These are phyloP conservation scores for Umbelopsis sp. DNA, from an alignment of 371 early-diverging fungal species.

Conservation along the genomic window DNA sequence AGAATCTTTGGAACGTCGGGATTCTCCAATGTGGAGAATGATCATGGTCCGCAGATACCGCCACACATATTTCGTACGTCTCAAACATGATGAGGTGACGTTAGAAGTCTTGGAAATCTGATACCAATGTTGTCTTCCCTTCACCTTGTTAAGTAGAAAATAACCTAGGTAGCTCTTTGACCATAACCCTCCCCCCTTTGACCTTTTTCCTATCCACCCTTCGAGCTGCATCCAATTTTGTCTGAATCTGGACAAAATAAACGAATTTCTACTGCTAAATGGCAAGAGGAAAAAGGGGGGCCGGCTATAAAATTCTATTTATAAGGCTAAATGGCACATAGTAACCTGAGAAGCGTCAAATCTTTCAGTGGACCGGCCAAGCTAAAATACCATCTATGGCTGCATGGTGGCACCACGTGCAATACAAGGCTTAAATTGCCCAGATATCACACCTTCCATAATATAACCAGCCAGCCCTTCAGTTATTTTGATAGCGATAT, in stretches of 20 bases:
- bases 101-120: constrained; percentile 16
- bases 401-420: too few species aligned
- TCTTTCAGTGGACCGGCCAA: too few species aligned
- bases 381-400: too few species aligned
- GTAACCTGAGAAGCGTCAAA: background rate
- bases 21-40: constrained; percentile 17
- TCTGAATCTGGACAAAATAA: constrained; percentile 16
- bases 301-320: background rate
- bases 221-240: background rate
- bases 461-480: too few species aligned
- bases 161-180: too few species aligned
- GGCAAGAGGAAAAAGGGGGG: too few species aligned
- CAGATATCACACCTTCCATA: too few species aligned
- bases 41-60: constrained; percentile 9
- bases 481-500: too few species aligned
- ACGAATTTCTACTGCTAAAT: too few species aligned
- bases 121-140: background rate
- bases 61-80: background rate
- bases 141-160: too few species aligned
- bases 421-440: too few species aligned
- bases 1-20: constrained; percentile 18
- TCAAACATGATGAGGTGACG: background rate
- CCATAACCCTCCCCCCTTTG: too few species aligned
- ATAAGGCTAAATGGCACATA: background rate
- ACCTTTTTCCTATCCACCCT: background rate